Base-by-base conservation (phyloP, 2,329 filamentous ascomycete species). In the Aspergillus bombycis region DNA sequence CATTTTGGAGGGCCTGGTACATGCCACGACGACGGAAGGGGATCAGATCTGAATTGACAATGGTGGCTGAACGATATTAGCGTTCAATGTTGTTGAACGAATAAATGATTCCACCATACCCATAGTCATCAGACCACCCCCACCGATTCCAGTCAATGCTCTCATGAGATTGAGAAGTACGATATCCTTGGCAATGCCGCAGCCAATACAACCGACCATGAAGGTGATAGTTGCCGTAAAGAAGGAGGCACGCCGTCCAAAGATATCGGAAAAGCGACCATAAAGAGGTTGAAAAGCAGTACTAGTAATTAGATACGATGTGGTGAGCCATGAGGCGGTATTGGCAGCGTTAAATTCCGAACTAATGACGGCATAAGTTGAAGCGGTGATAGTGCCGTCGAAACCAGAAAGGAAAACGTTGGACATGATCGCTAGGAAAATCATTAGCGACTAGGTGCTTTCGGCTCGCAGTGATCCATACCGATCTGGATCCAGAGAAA, bases 1-100 rank as follows among this genome's bases (percentile, higher is more conserved):
- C 84, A 63, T 89, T 89, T 66, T 89, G 86, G 11, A 73, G 69
- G 16, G 88, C 88, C 73, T 94, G 91, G 69, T 91, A 94, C 4
- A 85, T 85, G 4, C 90, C 89, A n/a, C 91, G 82, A 65, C 81
- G 88, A 79, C 91, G 86, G 67, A 93, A 91, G 1, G 89, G 89
- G 41, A 94, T 89, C 55, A 93, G 78, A 74, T 93, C 91, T 62
- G 88, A 90, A 21, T 89, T 87, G 65, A 93, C 87, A 60, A 93
- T 91, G 7, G 84, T 87, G 1, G 86, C 77, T 78, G 26, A 5
- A 38, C 43, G 10, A 30, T 46, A 41, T 48, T 43, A 50, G 38
- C 23, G 21, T 8, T 10, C 41, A 45, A 48, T 14, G 4, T 26
- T 30, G 19, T 21, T 36, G 2, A 11, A 14, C 1, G 41, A 19